Evolutionary conservation across 2,329 filamentous ascomycete genomes (phyloP).

Genomic region (Aspergillus sp.): DNA sequence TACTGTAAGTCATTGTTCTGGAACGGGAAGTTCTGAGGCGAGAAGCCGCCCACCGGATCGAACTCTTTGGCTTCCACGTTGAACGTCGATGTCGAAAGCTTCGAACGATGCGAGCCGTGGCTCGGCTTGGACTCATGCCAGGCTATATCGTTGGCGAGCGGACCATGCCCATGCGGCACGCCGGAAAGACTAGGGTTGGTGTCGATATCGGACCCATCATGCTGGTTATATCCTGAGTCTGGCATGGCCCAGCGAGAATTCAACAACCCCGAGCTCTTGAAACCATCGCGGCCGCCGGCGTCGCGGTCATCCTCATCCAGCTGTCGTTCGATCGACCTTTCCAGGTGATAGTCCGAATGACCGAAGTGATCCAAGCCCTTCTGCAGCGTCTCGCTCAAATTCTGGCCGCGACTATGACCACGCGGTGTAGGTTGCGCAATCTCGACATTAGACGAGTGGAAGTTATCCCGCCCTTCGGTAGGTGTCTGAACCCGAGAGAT

Average conservation of each 20-base stretch:
- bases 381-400: slow-evolving; percentile 69
- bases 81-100: slow-evolving; percentile 64
- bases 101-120: slow-evolving; percentile 51
- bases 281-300: slow-evolving; percentile 12
- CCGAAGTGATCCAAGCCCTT: slow-evolving; percentile 60
- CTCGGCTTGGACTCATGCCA: slow-evolving; percentile 30
- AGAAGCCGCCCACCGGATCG: slow-evolving; percentile 50
- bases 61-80: slow-evolving; percentile 89
- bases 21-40: slow-evolving; percentile 38
- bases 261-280: slow-evolving; percentile 22
- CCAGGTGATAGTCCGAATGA: slow-evolving; percentile 75
- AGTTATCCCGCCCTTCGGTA: slow-evolving; percentile 31
- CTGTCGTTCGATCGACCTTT: slow-evolving; percentile 69
- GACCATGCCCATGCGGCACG: slow-evolving; percentile 43
- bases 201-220: slow-evolving; percentile 59
- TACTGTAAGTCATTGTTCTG: slow-evolving; percentile 38
- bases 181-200: slow-evolving; percentile 66
- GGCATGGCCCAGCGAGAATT: slow-evolving; percentile 32
- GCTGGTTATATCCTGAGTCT: slow-evolving; percentile 22
- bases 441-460: slow-evolving; percentile 37
- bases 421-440: slow-evolving; percentile 55
- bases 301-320: slow-evolving; percentile 64
- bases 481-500: slow-evolving; percentile 24
- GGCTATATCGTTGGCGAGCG: slow-evolving; percentile 20
- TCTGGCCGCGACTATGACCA: slow-evolving; percentile 52